A percentile compares a stretch with the other conserved stretches of the same genome.
Evolutionary conservation across 768 basidiomycete genomes (phyloP).

Genomic region (Cystobasidium onofrii): DNA sequence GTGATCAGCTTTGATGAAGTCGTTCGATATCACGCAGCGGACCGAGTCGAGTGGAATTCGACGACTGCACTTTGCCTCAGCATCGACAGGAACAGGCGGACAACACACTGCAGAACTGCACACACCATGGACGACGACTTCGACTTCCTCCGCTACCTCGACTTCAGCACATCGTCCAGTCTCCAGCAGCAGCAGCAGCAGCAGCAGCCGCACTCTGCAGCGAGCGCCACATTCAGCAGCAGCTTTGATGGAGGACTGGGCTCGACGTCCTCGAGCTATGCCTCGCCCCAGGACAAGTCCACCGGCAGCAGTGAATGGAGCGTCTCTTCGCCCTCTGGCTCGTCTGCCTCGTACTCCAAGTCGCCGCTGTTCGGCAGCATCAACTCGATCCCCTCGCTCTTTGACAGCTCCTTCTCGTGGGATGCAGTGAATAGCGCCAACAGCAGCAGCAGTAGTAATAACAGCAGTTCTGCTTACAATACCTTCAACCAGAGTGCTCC

Average conservation of each 20-base stretch:
- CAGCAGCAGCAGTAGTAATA: constrained; percentile 1
- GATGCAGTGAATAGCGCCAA: background rate
- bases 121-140: constrained; percentile 9
- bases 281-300: background rate
- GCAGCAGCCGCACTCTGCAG: constrained; percentile 4
- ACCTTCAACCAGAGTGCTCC: background rate
- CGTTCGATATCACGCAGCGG: background rate
- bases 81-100: background rate
- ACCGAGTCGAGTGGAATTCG: too few species aligned
- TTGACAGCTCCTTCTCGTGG: background rate
- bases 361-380: background rate
- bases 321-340: background rate
- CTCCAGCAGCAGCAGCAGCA: constrained; percentile 3
- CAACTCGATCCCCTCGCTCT: constrained; percentile 4
- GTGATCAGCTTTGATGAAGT: too few species aligned
- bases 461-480: background rate
- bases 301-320: constrained; percentile 4
- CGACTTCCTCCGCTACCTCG: constrained; percentile 30
- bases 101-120: background rate
- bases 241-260: background rate
- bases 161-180: background rate
- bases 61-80: background rate
- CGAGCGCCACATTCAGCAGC: background rate
- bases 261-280: background rate
- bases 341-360: background rate